Evolutionary conservation across 768 basidiomycete genomes (phyloP), one percentile per base, ranked within the genome.

Genomic region (Agrocybe pediades): DNA sequence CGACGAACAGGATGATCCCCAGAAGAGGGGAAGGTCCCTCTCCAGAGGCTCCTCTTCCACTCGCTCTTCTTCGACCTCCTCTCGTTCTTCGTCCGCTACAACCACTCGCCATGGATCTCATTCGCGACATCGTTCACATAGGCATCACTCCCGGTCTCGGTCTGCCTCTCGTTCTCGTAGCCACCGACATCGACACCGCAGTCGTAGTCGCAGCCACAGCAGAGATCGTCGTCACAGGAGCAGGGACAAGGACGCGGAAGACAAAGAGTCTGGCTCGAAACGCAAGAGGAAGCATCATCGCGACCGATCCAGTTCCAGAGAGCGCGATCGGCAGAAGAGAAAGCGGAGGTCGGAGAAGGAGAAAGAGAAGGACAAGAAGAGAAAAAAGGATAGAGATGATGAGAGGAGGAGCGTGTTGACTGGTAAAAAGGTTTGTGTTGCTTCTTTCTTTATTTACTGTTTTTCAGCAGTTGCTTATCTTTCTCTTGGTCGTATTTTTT

Each of bases 331-430:
- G n/a, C 63, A 44, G 58, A 61, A 53, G 57, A 76, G 69, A 56
- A 60, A 65, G 27, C 75, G 64, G 56, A 54, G 56, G 27, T 3
- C 58, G 48, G 57, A 75, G 68, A 57, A 55, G 63, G 26, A 74
- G 61, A 54, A 71, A 55, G 69, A 65, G 46, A 67, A 70, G 19
- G 70, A 68, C 66, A 62, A 60, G 49, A 65, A 70, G 20, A 70
- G 66, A 65, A 59, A 60, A 46, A 71, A 68, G 53, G 68, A 71
- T 24, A 75, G 67, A 45, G 72, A 71, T 53, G 77, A 79, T 15
- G 82, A 82, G 52, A 69, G 75, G 41, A 71, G 83, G 19, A 86
- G 84, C 58, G 70, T 83, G 24, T 58, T 86, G 55, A 86, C 84
- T 2, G 84, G 84, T 0, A 85, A 85, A 62, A 85, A 83, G 80